phyloP scores from a whole-genome alignment of 2,329 filamentous ascomycete genomes.

The Fonsecaea multimorphosa region DNA sequence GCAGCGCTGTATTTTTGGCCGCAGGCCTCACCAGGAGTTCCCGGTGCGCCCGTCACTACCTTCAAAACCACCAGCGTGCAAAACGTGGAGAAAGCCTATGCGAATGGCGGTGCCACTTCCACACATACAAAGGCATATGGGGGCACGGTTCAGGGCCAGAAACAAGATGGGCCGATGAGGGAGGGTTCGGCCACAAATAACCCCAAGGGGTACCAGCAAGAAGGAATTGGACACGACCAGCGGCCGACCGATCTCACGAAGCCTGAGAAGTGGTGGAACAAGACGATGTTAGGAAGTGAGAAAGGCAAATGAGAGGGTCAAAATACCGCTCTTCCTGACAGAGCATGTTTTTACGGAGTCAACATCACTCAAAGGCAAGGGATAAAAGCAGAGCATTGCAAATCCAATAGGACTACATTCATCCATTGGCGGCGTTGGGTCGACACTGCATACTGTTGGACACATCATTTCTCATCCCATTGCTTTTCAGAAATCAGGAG shows the following conservation, averaged over 20 bases:
- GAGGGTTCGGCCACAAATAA: constrained; percentile 27
- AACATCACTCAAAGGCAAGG: background rate
- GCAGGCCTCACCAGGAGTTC: constrained; percentile 19
- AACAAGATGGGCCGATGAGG: constrained; percentile 20
- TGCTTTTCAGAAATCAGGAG: background rate
- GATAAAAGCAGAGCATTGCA: background rate
- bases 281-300: constrained; percentile 29
- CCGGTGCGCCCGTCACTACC: constrained; percentile 16
- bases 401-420: background rate
- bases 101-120: constrained; percentile 34
- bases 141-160: constrained; percentile 36
- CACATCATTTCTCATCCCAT: background rate
- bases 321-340: constrained; percentile 24
- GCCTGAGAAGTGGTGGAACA: constrained; percentile 27
- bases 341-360: background rate
- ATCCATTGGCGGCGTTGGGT: background rate
- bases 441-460: background rate
- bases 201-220: constrained; percentile 24
- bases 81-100: constrained; percentile 38
- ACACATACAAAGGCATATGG: constrained; percentile 39
- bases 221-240: constrained; percentile 34
- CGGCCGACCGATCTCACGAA: constrained; percentile 15
- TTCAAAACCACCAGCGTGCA: constrained; percentile 33
- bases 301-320: constrained; percentile 29
- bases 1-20: constrained; percentile 26